Base-by-base conservation (phyloP, 352 stramenopile genomes). In the Phytophthora citricola region DNA sequence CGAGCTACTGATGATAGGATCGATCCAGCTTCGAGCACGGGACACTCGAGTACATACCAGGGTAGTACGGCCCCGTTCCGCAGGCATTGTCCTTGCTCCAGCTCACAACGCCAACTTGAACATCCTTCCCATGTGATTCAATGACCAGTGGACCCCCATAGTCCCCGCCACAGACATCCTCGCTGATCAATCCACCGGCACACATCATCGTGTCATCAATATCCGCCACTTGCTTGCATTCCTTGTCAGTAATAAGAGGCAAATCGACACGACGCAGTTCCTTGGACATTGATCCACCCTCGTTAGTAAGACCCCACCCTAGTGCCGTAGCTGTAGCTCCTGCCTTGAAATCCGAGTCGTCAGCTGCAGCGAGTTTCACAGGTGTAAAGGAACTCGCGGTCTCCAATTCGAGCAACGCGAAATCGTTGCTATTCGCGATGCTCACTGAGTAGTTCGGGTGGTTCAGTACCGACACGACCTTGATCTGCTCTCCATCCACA, bases 201-300 rank as follows among this genome's bases (percentile, higher is more conserved):
- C 55, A 63, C 31, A 63, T 5, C 55, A 63, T 63, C 10, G 44
- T 32, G 20, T 31, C 22, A n/a, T 63, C 55, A 9, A 63, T 55
- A 7, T 14, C 4, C 10, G 24, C 9, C 11, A 54, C 22, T 49
- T 55, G 17, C 10, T 47, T 26, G 24, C 55, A 63, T 40, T 52
- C 41, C 17, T 38, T 41, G 29, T 61, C 43, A 29, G 20, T 53
- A 14, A 63, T 29, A 22, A 63, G 29, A 47, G 55, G 31, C 1
- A 63, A 20, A 17, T 53, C 36, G 20, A 63, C 43, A 36, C 55
- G 22, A 17, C n/a, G 55, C 17, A 63, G 55, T 14, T 63, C 34
- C 14, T 63, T n/a, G 43, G 55, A 63, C 55, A 40, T 39, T 10
- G 15, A 15, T 17, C 44, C 55, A 14, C 43, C 43, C 29, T 62